Conservation (phyloP, 352 stramenopile genomes). For the Globisporangium recalcitrans region DNA sequence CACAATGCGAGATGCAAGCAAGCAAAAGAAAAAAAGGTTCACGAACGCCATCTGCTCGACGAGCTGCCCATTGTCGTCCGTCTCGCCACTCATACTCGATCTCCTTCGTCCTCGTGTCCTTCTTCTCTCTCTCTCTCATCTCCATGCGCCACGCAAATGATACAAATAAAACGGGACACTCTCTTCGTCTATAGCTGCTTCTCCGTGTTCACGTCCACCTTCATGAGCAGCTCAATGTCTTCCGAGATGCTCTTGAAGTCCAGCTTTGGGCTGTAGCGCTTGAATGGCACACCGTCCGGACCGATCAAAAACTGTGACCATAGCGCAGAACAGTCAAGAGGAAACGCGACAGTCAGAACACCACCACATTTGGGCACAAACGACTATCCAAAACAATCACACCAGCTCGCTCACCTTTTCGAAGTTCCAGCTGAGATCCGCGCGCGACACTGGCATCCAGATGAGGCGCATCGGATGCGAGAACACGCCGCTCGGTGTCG, state of each 20-base stretch:
- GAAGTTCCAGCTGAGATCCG: slow-evolving; percentile 82
- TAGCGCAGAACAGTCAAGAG: neutral
- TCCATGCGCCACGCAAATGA: neutral
- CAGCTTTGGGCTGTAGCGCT: slow-evolving; percentile 74
- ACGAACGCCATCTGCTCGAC: neutral
- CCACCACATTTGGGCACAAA: neutral
- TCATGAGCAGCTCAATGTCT: slow-evolving; percentile 60
- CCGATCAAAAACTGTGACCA: slow-evolving; percentile 62
- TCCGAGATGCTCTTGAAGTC: slow-evolving; percentile 60
- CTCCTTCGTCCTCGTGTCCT: neutral
- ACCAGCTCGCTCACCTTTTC: slow-evolving; percentile 45
- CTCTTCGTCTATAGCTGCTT: slow-evolving; percentile 23
- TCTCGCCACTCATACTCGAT: slow-evolving; percentile 2
- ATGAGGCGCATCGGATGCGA: slow-evolving; percentile 80
- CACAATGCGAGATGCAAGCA: neutral
- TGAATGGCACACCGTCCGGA: slow-evolving; percentile 68
- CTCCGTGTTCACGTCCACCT: slow-evolving; percentile 31
- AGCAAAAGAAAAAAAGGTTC: neutral
- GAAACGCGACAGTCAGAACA: slow-evolving; percentile 5
- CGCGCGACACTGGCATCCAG: slow-evolving; percentile 78
- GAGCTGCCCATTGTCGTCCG: neutral
- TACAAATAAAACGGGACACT: slow-evolving; percentile 13
- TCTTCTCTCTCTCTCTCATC: neutral
- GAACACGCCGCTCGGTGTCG: slow-evolving; percentile 66
- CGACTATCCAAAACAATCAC: neutral